Conservation (phyloP, 2,329 filamentous ascomycete genomes). For the Epichloe sp. region DNA sequence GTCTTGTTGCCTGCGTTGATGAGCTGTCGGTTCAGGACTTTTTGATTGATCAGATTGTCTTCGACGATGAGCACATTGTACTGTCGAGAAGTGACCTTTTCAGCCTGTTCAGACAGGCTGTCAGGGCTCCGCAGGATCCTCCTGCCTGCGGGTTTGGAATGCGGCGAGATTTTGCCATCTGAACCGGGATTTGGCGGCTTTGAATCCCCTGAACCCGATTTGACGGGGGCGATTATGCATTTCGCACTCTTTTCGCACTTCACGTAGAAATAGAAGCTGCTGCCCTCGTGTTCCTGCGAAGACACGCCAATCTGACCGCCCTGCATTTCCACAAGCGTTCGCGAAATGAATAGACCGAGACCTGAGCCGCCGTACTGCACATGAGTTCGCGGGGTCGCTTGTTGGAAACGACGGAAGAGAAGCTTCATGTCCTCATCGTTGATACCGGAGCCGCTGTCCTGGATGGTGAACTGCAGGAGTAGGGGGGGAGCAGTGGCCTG, state of each 20-base stretch:
- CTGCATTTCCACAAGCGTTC: slow-evolving; percentile 61
- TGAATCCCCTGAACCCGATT: background rate
- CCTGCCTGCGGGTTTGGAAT: background rate
- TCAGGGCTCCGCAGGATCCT: background rate
- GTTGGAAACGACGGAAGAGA: slow-evolving; percentile 55
- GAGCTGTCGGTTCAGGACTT: slow-evolving; percentile 47
- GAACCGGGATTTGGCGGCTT: background rate
- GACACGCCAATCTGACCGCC: slow-evolving; percentile 64
- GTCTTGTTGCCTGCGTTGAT: slow-evolving; percentile 45
- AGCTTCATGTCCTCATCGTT: slow-evolving; percentile 50
- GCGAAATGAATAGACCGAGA: slow-evolving; percentile 60
- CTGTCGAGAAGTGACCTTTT: slow-evolving; percentile 11
- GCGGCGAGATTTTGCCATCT: background rate
- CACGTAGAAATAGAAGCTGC: slow-evolving; percentile 5
- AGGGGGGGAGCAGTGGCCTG: slow-evolving; percentile 9
- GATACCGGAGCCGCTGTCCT: slow-evolving; percentile 55
- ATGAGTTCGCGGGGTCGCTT: slow-evolving; percentile 54
- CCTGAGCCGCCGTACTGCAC: slow-evolving; percentile 60
- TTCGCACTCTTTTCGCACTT: background rate
- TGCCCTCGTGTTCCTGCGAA: slow-evolving; percentile 4
- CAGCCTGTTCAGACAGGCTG: background rate
- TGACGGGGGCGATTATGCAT: background rate
- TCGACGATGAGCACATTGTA: slow-evolving; percentile 51
- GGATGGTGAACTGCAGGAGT: slow-evolving; percentile 51
- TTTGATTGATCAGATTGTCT: slow-evolving; percentile 53